phyloP scores from a whole-genome alignment of 2,329 filamentous ascomycete species.

The Xylariaceae sp. region DNA sequence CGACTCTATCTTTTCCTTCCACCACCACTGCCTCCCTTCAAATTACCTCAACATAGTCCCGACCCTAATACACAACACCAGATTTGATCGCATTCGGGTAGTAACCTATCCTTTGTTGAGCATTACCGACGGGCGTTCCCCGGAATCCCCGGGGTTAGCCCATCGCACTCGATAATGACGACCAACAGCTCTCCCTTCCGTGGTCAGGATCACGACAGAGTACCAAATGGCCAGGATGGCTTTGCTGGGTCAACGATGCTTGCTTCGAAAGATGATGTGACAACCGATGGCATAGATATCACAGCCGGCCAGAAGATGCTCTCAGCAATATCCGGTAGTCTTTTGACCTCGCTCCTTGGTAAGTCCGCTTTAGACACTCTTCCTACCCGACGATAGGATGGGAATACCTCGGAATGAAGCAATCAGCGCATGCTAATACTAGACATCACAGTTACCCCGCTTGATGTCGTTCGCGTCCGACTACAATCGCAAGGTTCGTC shows the following conservation, averaged over 20 bases:
- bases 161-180: constrained; percentile 32
- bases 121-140: constrained; percentile 31
- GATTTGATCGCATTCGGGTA: constrained; percentile 1
- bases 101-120: constrained; percentile 4
- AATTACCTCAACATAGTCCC: neutral
- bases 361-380: constrained; percentile 41
- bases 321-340: constrained; percentile 87
- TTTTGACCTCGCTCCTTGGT: constrained; percentile 90
- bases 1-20: neutral
- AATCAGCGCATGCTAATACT: constrained; percentile 22
- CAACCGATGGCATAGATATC: constrained; percentile 65
- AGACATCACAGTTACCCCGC: constrained; percentile 75
- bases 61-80: neutral
- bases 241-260: constrained; percentile 42
- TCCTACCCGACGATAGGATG: neutral
- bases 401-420: neutral
- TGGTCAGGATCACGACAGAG: constrained; percentile 48
- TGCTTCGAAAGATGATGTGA: constrained; percentile 44
- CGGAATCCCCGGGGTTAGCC: constrained; percentile 37
- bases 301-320: constrained; percentile 91
- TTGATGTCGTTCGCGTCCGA: constrained; percentile 95
- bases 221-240: constrained; percentile 42
- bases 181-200: constrained; percentile 31
- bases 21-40: neutral
- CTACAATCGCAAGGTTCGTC: constrained; percentile 78